Percentiles rank a stretch among this genome's conserved stretches.
These are phyloP conservation scores for Myriosclerotinia scirpicola DNA, from an alignment of 2,329 filamentous ascomycete species.

Conservation along the genomic window DNA sequence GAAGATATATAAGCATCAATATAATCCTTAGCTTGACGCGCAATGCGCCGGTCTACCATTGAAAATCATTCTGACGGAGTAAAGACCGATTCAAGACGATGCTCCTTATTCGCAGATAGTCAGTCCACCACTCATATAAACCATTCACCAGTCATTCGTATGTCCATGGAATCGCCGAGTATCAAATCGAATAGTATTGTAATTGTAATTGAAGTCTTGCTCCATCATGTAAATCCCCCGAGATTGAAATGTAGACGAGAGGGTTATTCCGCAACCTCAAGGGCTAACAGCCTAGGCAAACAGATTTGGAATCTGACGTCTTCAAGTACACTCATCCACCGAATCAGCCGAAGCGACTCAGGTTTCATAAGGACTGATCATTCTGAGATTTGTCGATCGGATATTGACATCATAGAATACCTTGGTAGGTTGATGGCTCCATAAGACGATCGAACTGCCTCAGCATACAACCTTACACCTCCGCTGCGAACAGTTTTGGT, in stretches of 20 bases:
- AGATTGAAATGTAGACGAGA: slow-evolving; percentile 38
- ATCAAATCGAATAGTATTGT: background rate
- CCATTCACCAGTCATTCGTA: background rate
- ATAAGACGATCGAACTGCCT: slow-evolving; percentile 79
- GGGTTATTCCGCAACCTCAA: slow-evolving; percentile 75
- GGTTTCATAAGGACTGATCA: slow-evolving; percentile 61
- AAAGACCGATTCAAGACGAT: background rate
- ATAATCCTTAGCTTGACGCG: background rate
- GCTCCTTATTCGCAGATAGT: background rate
- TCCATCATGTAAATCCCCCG: slow-evolving; percentile 1
- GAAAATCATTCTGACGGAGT: background rate
- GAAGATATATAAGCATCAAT: background rate
- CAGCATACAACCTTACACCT: slow-evolving; percentile 71
- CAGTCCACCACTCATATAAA: background rate
- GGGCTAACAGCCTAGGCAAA: slow-evolving; percentile 86
- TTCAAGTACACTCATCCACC: slow-evolving; percentile 56
- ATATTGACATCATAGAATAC: slow-evolving; percentile 72
- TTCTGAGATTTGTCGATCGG: slow-evolving; percentile 96
- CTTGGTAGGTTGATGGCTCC: slow-evolving; percentile 64
- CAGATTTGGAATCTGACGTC: slow-evolving; percentile 86
- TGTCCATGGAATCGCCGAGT: background rate
- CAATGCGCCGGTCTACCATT: background rate
- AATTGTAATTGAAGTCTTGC: background rate
- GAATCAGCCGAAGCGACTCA: slow-evolving; percentile 72
- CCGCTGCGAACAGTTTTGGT: slow-evolving; percentile 60